phyloP scores from a whole-genome alignment of 2,329 filamentous ascomycete genomes.

The Rutstroemia sp. region DNA sequence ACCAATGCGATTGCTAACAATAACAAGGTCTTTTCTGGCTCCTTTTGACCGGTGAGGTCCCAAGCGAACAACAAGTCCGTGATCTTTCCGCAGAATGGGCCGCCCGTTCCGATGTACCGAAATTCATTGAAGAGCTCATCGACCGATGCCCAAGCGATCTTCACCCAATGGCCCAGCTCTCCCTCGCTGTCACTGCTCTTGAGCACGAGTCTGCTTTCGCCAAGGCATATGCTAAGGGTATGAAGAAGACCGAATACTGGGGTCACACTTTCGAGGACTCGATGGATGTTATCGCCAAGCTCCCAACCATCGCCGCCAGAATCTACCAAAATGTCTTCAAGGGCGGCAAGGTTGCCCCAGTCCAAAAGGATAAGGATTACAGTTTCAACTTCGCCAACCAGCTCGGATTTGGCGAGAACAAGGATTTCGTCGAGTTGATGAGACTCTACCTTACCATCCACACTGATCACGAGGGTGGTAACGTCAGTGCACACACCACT shows the following conservation, averaged over 20 bases:
- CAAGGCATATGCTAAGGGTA: slow-evolving; percentile 97
- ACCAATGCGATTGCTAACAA: slow-evolving; percentile 3
- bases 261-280: slow-evolving; percentile 98
- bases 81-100: slow-evolving; percentile 98
- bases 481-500: slow-evolving; percentile 97
- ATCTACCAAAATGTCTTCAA: slow-evolving; percentile 99
- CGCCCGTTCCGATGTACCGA: slow-evolving; percentile 91
- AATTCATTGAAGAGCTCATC: slow-evolving; percentile 98
- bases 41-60: slow-evolving; percentile 94
- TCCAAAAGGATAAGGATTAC: slow-evolving; percentile 99
- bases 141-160: slow-evolving; percentile 98
- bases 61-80: slow-evolving; percentile 95
- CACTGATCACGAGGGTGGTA: slow-evolving; percentile 99
- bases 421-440: slow-evolving; percentile 96
- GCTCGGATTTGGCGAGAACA: slow-evolving; percentile 92
- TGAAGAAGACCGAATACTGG: slow-evolving; percentile 99
- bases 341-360: slow-evolving; percentile 92
- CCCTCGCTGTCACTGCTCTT: slow-evolving; percentile 91
- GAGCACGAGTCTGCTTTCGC: slow-evolving; percentile 97
- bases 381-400: slow-evolving; percentile 99
- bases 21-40: slow-evolving; percentile 91
- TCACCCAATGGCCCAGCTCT: slow-evolving; percentile 99
- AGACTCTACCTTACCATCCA: slow-evolving; percentile 99
- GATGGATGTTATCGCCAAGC: slow-evolving; percentile 99
- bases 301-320: slow-evolving; percentile 92